These are phyloP conservation scores for Aspergillus homomorphus DNA, from an alignment of 495 filamentous ascomycete genomes.

Conservation along the genomic window DNA sequence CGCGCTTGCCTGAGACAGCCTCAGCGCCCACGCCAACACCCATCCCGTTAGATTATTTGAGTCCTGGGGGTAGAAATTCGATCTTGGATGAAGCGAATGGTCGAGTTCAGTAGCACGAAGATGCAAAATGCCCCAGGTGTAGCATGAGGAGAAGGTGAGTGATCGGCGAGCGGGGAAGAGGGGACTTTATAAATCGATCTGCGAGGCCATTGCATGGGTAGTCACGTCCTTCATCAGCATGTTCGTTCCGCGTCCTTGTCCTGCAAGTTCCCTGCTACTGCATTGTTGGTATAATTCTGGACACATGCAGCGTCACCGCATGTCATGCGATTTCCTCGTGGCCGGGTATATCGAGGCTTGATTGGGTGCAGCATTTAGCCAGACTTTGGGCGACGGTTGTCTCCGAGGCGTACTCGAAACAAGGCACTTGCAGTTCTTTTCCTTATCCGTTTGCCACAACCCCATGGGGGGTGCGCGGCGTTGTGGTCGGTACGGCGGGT, in stretches of 20 bases:
- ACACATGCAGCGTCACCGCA: neutral
- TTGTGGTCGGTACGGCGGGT: neutral
- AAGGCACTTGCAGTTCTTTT: neutral
- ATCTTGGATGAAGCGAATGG: no score
- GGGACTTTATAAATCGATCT: neutral
- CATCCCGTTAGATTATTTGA: constrained; percentile 2
- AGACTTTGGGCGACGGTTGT: neutral
- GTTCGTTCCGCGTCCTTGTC: neutral
- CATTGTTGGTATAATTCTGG: neutral
- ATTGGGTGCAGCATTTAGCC: neutral
- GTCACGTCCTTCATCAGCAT: neutral
- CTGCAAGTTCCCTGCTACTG: neutral
- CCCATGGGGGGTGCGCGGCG: neutral
- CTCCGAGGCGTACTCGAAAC: neutral
- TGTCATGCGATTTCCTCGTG: neutral
- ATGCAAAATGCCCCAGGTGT: neutral
- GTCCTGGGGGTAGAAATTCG: no score
- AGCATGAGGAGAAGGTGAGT: neutral
- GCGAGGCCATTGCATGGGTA: neutral
- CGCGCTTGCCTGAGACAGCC: constrained; percentile 36
- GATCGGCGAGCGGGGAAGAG: neutral
- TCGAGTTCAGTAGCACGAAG: neutral
- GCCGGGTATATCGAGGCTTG: neutral
- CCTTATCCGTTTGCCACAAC: neutral
- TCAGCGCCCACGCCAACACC: constrained; percentile 8